Base-by-base conservation (phyloP, 164 flowering plant species). In the Nymphaea thermarum region DNA sequence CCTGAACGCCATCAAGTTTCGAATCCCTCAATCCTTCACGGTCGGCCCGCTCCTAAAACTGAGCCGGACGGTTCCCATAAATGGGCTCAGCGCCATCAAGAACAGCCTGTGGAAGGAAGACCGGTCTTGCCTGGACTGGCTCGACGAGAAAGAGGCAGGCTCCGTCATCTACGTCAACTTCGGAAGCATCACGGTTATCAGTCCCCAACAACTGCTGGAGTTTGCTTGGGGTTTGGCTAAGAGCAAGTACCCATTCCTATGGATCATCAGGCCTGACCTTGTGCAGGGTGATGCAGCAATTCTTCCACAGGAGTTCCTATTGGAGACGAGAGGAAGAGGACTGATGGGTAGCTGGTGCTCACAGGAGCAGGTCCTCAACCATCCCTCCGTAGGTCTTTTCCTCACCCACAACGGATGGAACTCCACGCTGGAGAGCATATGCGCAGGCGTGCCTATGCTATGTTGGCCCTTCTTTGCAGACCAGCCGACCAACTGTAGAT, bases 181-280 rank as follows among this genome's bases (percentile, higher is more conserved):
- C 63, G 86, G 84, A 2, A 81, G 82, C 70, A 74, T 77, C 60
- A 73, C 81, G 0, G 71, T 75, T 1, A 66, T 80, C 75, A 70
- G 77, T 0, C 61, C 68, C 3, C 63, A 73, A 2, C 80, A 83
- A 64, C 51, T 74, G 17, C 6, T 44, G 0, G 87, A 84, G 63
- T 74, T 82, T 36, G 84, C 83, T 0, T 82, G 82, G 82, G 86
- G 86, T 45, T 71, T 83, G 0, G 84, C 80, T 3, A 72, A 79
- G 43, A 76, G 82, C 70, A 71, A 70, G 4, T 43, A 76, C 2
- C 43, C 59, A 2, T 86, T 86, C 63, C 65, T 83, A 65, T 86
- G 90, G 90, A 66, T 84, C 36, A 73, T 84, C 2, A 51, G 90
- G 47, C 80, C 83, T 0, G 91, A 84, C 65, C 67, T 84, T 0